These are phyloP conservation scores for Coccomyxa sp. DNA, from an alignment of 139 green algal genomes.

Conservation along the genomic window DNA sequence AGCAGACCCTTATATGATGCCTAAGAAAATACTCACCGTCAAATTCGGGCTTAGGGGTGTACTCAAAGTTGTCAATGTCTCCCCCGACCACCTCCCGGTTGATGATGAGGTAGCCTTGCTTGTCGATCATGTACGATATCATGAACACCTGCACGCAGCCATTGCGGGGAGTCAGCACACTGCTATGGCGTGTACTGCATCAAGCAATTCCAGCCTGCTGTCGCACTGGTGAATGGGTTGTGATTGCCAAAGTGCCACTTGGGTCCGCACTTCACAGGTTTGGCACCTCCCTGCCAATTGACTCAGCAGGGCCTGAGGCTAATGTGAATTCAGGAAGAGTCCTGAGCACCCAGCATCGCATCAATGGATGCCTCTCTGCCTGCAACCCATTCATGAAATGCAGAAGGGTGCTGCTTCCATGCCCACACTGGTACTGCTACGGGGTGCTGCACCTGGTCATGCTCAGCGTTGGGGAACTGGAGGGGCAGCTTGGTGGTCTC, in stretches of 20 bases:
- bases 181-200: not conserved
- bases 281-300: too few relatives aligned
- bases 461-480: conserved; percentile 96
- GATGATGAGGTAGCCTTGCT: conserved; percentile 93
- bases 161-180: not conserved
- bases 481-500: conserved; percentile 99
- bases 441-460: conserved; percentile 82
- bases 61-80: conserved; percentile 95
- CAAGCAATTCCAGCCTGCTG: not conserved
- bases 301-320: too few relatives aligned
- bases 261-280: too few relatives aligned
- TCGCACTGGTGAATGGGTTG: too few relatives aligned
- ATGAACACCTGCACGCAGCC: conserved; percentile 83
- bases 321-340: too few relatives aligned
- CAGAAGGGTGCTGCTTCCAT: too few relatives aligned
- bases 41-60: conserved; percentile 96
- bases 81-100: conserved; percentile 87
- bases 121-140: conserved; percentile 99
- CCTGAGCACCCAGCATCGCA: too few relatives aligned
- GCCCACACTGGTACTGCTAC: too few relatives aligned
- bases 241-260: too few relatives aligned
- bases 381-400: too few relatives aligned
- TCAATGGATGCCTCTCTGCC: too few relatives aligned
- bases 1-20: too few relatives aligned
- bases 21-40: conserved; percentile 42